Conservation (phyloP, 306 rosid species). For the Potentilla sterilis region DNA sequence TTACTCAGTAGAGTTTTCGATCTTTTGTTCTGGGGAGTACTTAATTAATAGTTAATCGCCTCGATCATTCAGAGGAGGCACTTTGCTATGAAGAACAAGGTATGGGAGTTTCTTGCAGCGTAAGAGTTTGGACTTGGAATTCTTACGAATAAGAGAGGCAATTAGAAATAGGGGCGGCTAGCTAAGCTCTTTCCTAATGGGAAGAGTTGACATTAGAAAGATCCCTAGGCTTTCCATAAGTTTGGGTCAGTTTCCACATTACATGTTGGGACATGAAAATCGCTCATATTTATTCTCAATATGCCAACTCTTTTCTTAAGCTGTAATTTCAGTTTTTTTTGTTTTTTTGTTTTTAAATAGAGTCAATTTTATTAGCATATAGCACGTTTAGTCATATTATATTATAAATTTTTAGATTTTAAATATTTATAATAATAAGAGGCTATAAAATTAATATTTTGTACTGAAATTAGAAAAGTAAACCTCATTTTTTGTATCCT, state of each 20-base stretch:
- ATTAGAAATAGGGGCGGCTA: not conserved
- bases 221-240: not conserved
- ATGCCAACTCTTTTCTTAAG: not conserved
- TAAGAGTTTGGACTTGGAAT: not conserved
- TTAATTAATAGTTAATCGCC: not conserved
- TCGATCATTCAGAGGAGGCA: not conserved
- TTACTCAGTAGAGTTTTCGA: no score
- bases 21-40: no score
- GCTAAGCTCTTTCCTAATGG: not conserved
- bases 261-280: not conserved
- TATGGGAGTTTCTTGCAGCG: not conserved
- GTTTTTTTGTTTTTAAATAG: no score
- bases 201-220: slow-evolving; percentile 11
- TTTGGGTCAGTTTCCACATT: slow-evolving; percentile 8
- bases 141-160: no score
- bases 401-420: no score
- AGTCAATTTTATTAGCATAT: no score
- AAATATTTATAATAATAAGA: no score
- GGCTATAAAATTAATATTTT: no score
- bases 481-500: no score
- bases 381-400: no score
- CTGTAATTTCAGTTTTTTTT: no score
- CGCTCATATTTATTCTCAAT: not conserved
- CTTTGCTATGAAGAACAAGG: not conserved
- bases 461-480: no score